Evolutionary conservation across 345 rosid species (phyloP), one percentile per base, ranked within the genome.

Genomic region (rapeseed (Brassica napus)): DNA sequence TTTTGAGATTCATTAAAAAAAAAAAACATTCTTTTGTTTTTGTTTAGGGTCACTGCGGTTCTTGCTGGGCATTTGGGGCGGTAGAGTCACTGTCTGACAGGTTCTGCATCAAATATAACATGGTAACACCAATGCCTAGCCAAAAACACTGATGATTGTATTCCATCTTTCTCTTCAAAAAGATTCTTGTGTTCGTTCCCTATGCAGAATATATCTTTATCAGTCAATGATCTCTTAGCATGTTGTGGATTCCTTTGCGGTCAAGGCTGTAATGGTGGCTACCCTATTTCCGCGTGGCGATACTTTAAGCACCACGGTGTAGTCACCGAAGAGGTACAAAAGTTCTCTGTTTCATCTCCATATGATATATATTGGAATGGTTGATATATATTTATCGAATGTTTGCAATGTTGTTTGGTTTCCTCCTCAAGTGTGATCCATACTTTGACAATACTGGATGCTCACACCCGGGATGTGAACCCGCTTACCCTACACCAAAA

Each of bases 11-110:
- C 30, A 26, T 26, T 26, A 26, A 79, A 58, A 7, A 72, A n/a
- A 18, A 23, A 76, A 2, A 26, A 8, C 69, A 9, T 39, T 39
- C 9, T 2, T n/a, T 18, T 18, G 21, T 18, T 18, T 18, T 18
- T 18, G 77, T 74, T 69, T 85, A 93, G 97, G 98, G 98, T 79
- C 98, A 94, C 68, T 94, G 98, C 78, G 97, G 98, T 78, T 88
- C 98, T 81, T 94, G 98, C 62, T 94, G 98, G 98, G 98, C 98
- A 21, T 92, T 94, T 87, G 98, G 93, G 62, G 98, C 98, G 68
- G 97, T 92, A 42, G 98, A 94, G 79, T 80, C 98, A 2, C 80
- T 94, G 1, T 94, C 98, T 34, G 98, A 94, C 85, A 94, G 97
- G 62, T 94, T 94, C 85, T 94, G 98, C 78, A 87, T 94, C 86